These are phyloP conservation scores for Ogataea salicorniae DNA, from an alignment of 805 yeast genomes.

Conservation along the genomic window DNA sequence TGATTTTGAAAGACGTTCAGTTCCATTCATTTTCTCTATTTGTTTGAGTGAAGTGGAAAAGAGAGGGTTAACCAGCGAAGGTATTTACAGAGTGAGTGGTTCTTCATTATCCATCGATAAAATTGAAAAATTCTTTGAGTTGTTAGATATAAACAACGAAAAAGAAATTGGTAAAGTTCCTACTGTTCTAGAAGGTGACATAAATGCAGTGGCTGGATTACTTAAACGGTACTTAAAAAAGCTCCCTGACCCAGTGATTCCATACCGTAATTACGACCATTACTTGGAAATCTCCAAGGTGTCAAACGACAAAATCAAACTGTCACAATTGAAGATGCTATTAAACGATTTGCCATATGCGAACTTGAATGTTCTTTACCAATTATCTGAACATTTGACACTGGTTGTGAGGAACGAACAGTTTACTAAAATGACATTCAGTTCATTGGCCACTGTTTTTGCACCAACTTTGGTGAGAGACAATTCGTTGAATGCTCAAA, in stretches of 20 bases:
- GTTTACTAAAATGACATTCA: constrained; percentile 73
- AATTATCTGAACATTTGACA: constrained; percentile 60
- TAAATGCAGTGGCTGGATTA: constrained; percentile 82
- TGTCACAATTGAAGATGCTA: constrained; percentile 42
- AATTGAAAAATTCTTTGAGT: constrained; percentile 32
- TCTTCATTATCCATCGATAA: constrained; percentile 60
- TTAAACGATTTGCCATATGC: constrained; percentile 58
- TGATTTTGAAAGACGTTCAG: constrained; percentile 49
- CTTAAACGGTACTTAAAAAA: constrained; percentile 82
- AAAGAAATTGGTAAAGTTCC: constrained; percentile 23
- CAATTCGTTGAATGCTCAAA: constrained; percentile 52
- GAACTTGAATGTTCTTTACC: constrained; percentile 52
- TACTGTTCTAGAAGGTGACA: constrained; percentile 42
- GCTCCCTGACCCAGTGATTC: constrained; percentile 79
- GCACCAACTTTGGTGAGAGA: constrained; percentile 90
- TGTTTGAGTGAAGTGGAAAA: constrained; percentile 75
- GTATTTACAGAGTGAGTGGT: constrained; percentile 88
- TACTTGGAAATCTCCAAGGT: constrained; percentile 51
- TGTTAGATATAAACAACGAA: constrained; percentile 28
- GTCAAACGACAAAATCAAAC: constrained; percentile 23
- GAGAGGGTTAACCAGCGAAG: constrained; percentile 74
- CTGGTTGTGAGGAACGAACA: constrained; percentile 48
- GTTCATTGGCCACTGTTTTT: constrained; percentile 85
- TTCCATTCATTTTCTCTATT: constrained; percentile 68
- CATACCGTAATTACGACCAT: constrained; percentile 61